Base-by-base conservation (phyloP, 257 asterid genomes). In the Henckelia pumila region DNA sequence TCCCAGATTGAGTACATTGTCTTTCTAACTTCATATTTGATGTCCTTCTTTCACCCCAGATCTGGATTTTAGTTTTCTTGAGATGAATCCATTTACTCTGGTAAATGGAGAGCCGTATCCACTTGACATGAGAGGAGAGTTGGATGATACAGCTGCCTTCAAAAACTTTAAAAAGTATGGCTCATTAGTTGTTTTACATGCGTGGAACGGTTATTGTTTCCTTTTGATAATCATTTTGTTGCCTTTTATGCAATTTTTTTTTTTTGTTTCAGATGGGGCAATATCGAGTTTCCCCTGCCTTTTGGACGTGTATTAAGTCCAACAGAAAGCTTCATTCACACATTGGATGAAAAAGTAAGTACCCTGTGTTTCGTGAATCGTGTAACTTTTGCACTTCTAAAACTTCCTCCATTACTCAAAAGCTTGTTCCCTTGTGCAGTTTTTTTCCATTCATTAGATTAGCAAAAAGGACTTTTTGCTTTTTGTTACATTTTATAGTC, bases 111-210 rank as follows among this genome's bases (percentile, higher is more conserved):
- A 86, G 78, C 96, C 97, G 55, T 85, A 77, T 72, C 96, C 96
- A 19, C 64, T 91, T 78, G 97, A 91, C 74, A 91, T 91, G 97
- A 84, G 97, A 61, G 97, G 97, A 76, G 97, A 91, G 83, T 76
- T 88, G 85, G 97, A 91, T 70, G 97, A 91, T 76, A 91, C 97
- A 52, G 96, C 96, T 33, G 88, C 97, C 32, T 91, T 91, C 78
- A 91, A 91, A 75, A 91, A 91, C 82, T 91, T 91, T 71, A 85
- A 85, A 72, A 91, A 91, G 97, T 91, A 91, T 52, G 84, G 4
- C 63, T 24, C 62, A 29, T 22, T 10, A 25, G 26, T 66, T 69
- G 64, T 28, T 56, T 35, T 65, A 63, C 52, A 57, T 30, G 22
- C 6, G 25, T 66, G 53, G 37, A 60, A 57, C 64, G 59, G n/a